phyloP scores from a whole-genome alignment of 2,329 filamentous ascomycete species.

The Scytalidium sp. region DNA sequence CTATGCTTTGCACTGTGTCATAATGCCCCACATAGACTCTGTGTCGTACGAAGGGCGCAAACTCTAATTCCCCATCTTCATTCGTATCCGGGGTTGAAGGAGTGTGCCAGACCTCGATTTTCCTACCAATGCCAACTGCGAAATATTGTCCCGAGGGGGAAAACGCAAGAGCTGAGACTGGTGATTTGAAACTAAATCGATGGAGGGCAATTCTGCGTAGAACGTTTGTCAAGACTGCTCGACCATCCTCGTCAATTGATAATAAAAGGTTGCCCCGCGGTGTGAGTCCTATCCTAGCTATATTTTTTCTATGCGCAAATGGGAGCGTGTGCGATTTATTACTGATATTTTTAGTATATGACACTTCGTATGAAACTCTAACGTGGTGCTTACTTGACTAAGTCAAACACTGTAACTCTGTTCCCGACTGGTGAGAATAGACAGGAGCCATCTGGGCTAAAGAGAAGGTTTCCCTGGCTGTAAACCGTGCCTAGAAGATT shows the following conservation, averaged over 20 bases:
- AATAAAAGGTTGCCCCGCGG: conserved; percentile 90
- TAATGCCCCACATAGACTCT: conserved; percentile 86
- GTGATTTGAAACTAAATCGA: conserved; percentile 90
- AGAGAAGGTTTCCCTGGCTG: conserved; percentile 94
- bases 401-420: conserved; percentile 90
- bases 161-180: conserved; percentile 81
- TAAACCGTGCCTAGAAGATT: conserved; percentile 98
- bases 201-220: conserved; percentile 83
- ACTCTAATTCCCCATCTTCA: conserved; percentile 80
- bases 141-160: conserved; percentile 90
- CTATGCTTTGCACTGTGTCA: conserved; percentile 78
- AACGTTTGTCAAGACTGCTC: conserved; percentile 89
- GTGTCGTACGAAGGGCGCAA: conserved; percentile 90
- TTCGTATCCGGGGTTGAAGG: conserved; percentile 83
- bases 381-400: conserved; percentile 71
- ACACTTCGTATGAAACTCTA: background rate
- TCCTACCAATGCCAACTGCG: conserved; percentile 80
- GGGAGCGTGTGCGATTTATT: conserved; percentile 85
- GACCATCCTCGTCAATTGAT: conserved; percentile 90
- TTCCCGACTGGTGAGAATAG: conserved; percentile 96
- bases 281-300: conserved; percentile 81
- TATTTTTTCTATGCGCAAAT: conserved; percentile 93
- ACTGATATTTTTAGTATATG: conserved; percentile 37
- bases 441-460: conserved; percentile 93
- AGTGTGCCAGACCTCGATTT: conserved; percentile 94